Conservation (phyloP, 495 filamentous ascomycete genomes). For the Xanthoparmelia taractica region DNA sequence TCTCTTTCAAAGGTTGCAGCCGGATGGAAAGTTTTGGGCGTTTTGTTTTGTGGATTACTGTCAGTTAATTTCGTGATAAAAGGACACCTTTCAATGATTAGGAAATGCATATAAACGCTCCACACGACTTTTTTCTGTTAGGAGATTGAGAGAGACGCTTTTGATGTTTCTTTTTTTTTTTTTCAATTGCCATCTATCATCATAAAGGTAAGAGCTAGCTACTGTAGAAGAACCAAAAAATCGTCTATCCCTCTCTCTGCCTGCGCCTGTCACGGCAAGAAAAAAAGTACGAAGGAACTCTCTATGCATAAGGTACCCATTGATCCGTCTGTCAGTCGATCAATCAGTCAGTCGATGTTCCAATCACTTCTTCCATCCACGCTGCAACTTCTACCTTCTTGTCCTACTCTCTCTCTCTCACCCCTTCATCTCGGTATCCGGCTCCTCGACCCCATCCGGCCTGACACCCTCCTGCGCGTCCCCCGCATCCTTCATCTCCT, state of each 20-base stretch:
- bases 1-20: no score
- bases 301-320: no score
- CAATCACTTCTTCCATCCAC: no score
- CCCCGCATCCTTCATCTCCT: slow-evolving; percentile 51
- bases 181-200: neutral
- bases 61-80: no score
- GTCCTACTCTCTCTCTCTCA: neutral
- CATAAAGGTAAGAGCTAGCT: neutral
- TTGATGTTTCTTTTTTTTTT: no score
- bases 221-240: neutral
- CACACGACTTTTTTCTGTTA: no score
- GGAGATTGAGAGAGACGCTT: no score
- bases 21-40: no score
- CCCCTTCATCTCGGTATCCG: slow-evolving; percentile 23
- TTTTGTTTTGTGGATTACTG: no score
- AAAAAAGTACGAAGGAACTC: neutral
- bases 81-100: no score
- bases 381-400: no score
- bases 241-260: neutral
- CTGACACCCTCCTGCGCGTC: slow-evolving; percentile 32
- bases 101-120: no score
- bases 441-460: slow-evolving; percentile 40
- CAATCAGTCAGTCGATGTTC: neutral
- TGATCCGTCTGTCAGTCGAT: neutral
- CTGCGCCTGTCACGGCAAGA: neutral